Evolutionary conservation across 305 asterid species (phyloP), one percentile per base, ranked within the genome.

Genomic region (Fraxinus velutina): DNA sequence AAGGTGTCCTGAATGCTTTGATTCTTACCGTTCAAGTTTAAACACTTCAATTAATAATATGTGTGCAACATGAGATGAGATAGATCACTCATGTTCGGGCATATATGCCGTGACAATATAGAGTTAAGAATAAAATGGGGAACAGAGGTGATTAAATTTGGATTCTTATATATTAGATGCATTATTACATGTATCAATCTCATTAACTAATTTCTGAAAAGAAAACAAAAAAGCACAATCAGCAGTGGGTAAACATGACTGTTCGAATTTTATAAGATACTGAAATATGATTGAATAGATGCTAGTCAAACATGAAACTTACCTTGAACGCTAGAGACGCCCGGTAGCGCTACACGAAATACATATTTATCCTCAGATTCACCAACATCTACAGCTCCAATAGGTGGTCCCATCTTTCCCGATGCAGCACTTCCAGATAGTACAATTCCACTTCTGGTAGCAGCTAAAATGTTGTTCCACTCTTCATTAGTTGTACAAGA

Each of bases 321-420:
- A 89, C 90, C 81, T 78, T 78, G 77, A 47, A 87, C 91, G 30
- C 86, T 84, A 77, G 81, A 62, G 33, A 87, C 91, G 34, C 91
- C 91, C 12, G 91, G 91, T 30, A 89, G 91, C 32, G 91, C 81
- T 50, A 89, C 89, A 78, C 90, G 89, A 79, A 89, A 89, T 19
- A 89, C 64, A 80, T 85, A 87, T 70, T 85, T 87, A 74, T 84
- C 84, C 72, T 82, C 86, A 60, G 89, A 87, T 83, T 89, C 88
- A 64, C 80, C 84, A 80, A 87, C 81, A 73, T 89, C 91, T 44
- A 87, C 81, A 15, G 89, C 77, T 37, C 91, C 91, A 13, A 89
- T 73, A 47, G 84, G 82, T 70, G 88, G 84, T 13, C 90, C 90
- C 37, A 86, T 78, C 76, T 84, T 87, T 66, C 86, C 90, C 39